A percentile compares a stretch with the other conserved stretches of the same genome.
These are phyloP conservation scores for Sphaerulina musiva DNA, from an alignment of 2,329 filamentous ascomycete species.

Conservation along the genomic window DNA sequence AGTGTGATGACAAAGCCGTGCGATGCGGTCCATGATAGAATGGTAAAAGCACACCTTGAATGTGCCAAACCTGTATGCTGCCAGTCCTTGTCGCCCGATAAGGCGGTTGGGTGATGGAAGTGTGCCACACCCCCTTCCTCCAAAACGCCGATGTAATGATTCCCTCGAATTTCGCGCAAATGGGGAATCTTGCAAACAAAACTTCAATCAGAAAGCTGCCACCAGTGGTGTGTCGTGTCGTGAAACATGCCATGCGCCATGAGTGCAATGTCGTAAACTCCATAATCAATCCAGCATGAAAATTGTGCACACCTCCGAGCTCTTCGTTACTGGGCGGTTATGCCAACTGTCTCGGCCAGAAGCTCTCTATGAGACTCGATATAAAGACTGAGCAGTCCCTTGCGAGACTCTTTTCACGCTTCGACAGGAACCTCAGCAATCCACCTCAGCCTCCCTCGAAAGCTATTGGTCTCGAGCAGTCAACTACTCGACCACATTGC, in stretches of 20 bases:
- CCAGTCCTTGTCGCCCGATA: not conserved
- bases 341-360: not conserved
- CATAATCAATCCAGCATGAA: not conserved
- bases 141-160: constrained; percentile 14
- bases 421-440: too few species aligned
- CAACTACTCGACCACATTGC: too few species aligned
- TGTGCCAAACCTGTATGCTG: not conserved
- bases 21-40: not conserved
- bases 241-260: constrained; percentile 13
- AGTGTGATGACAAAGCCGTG: not conserved
- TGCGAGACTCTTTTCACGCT: too few species aligned
- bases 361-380: too few species aligned
- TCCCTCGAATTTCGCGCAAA: constrained; percentile 17
- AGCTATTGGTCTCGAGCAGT: too few species aligned
- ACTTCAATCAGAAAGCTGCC: constrained; percentile 15
- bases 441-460: too few species aligned
- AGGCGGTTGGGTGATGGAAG: not conserved
- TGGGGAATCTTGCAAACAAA: constrained; percentile 20
- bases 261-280: constrained; percentile 2
- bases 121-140: constrained; percentile 1
- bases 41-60: not conserved
- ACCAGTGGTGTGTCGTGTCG: constrained; percentile 7
- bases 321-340: not conserved
- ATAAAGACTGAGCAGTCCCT: too few species aligned
- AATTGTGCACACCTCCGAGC: not conserved